Conservation (phyloP, 2,329 filamentous ascomycete genomes). For the Emergomyces africanus region DNA sequence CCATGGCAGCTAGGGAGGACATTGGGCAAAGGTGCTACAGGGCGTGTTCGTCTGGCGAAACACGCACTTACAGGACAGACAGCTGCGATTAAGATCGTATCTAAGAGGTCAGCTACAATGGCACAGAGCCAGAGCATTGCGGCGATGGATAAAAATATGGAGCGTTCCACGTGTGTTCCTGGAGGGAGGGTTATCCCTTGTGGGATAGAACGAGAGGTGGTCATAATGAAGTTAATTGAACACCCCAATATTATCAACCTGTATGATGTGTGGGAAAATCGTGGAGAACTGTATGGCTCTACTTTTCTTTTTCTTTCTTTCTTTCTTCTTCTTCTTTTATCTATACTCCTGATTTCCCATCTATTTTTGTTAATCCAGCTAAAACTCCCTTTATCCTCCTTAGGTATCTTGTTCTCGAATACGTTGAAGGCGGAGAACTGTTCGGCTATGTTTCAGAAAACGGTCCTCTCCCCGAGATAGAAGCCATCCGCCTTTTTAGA, state of each 20-base stretch:
- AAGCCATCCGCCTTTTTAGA: conserved; percentile 73
- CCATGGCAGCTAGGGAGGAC: conserved; percentile 89
- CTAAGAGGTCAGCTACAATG: conserved; percentile 65
- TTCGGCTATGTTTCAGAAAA: conserved; percentile 72
- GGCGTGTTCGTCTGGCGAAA: conserved; percentile 71
- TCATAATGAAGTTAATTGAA: conserved; percentile 91
- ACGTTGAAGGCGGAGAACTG: conserved; percentile 70
- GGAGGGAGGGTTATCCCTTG: conserved; percentile 65
- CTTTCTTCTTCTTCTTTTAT: too few relatives aligned
- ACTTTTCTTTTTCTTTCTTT: too few relatives aligned
- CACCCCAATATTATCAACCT: conserved; percentile 90
- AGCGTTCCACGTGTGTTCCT: conserved; percentile 40
- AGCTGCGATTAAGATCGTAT: conserved; percentile 92
- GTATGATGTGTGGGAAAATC: conserved; percentile 96
- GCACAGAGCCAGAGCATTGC: conserved; percentile 77
- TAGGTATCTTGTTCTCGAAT: conserved; percentile 91
- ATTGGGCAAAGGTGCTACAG: conserved; percentile 79
- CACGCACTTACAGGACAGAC: conserved; percentile 66
- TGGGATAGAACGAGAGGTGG: conserved; percentile 86
- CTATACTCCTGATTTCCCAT: not conserved
- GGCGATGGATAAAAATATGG: conserved; percentile 61
- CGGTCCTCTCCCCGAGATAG: conserved; percentile 63
- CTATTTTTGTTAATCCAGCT: conserved; percentile 13
- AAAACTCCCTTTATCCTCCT: not conserved
- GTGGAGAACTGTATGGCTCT: conserved; percentile 68